Conservation (phyloP, 306 rosid species). For the Vigna hirtella region DNA sequence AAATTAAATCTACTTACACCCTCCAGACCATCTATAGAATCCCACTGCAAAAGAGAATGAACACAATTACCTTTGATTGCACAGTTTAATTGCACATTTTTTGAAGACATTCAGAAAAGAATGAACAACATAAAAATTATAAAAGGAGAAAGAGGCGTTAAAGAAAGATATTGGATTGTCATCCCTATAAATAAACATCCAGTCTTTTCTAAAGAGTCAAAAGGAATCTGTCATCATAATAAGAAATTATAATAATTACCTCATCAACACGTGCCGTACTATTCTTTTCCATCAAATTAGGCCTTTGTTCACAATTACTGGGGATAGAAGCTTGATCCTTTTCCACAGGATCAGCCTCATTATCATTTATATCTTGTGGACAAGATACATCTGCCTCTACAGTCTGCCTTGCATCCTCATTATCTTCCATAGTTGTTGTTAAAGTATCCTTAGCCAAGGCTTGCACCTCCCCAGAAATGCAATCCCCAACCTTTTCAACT, state of each 20-base stretch:
- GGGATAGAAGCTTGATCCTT: not conserved
- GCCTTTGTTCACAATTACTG: no score
- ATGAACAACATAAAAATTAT: no score
- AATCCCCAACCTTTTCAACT: constrained; percentile 51
- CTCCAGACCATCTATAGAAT: constrained; percentile 45
- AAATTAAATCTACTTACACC: constrained; percentile 49
- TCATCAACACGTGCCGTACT: constrained; percentile 54
- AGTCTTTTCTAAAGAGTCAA: constrained; percentile 4
- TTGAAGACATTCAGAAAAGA: no score
- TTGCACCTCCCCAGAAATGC: constrained; percentile 51
- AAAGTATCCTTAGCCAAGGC: constrained; percentile 45
- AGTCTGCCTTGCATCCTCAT: constrained; percentile 39
- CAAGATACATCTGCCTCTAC: constrained; percentile 22
- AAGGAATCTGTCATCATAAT: constrained; percentile 16
- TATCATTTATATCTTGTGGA: constrained; percentile 30
- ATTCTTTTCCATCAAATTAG: constrained; percentile 50
- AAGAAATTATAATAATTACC: constrained; percentile 48
- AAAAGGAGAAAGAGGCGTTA: not conserved
- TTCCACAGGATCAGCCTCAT: constrained; percentile 17
- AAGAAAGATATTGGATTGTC: not conserved
- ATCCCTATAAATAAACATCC: not conserved
- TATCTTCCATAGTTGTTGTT: not conserved
- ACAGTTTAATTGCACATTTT: no score
- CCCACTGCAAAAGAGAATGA: constrained; percentile 51
- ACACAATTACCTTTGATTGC: no score